A percentile compares a stretch with the other conserved stretches of the same genome.
These are phyloP conservation scores for Pinus taeda DNA, from an alignment of 75 land plant genomes.

Conservation along the genomic window DNA sequence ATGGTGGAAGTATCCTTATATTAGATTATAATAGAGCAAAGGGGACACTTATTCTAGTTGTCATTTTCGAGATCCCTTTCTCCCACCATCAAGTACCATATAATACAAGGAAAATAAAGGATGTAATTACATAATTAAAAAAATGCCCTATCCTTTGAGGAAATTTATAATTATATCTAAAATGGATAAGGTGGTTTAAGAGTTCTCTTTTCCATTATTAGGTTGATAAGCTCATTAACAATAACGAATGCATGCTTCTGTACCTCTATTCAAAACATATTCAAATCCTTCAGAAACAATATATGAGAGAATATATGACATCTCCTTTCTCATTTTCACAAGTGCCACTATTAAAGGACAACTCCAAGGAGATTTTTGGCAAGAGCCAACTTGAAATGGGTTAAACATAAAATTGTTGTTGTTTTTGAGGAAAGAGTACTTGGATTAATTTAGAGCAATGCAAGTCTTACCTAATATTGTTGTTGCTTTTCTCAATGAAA, in stretches of 20 bases:
- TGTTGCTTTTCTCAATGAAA: too few relatives aligned
- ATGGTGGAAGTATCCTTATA: conserved; percentile 71
- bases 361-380: background rate
- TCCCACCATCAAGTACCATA: conserved; percentile 66
- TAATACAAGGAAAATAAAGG: conserved; percentile 88
- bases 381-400: background rate
- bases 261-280: conserved; percentile 49
- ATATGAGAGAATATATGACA: conserved; percentile 72
- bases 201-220: conserved; percentile 84
- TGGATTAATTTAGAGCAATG: background rate
- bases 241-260: conserved; percentile 82
- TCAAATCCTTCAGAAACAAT: conserved; percentile 54
- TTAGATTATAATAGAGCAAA: conserved; percentile 88
- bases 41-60: conserved; percentile 80
- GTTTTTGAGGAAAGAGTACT: background rate
- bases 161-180: conserved; percentile 80
- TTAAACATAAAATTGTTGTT: background rate
- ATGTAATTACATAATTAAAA: conserved; percentile 85
- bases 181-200: conserved; percentile 90
- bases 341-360: conserved; percentile 38
- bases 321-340: conserved; percentile 80
- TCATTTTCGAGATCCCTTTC: conserved; percentile 57
- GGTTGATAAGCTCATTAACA: conserved; percentile 83
- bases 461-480: too few relatives aligned
- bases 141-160: conserved; percentile 87